Evolutionary conservation across 805 yeast species (phyloP), one percentile per base, ranked within the genome.

Genomic region (Lipomyces chichibuensis): DNA sequence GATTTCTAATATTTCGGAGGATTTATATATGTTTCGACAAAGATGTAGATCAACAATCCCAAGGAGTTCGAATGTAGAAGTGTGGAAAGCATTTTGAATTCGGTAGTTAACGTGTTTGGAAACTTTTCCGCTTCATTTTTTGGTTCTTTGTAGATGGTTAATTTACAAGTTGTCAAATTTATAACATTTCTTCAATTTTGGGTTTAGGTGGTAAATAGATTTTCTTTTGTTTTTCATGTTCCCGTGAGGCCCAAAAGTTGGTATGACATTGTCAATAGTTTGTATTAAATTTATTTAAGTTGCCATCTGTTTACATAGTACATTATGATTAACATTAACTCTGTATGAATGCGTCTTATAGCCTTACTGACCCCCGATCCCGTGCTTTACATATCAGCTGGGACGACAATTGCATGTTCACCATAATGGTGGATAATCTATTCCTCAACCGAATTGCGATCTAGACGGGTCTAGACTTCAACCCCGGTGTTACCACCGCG

Each of bases 1-100:
- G 17, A 29, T n/a, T 55, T 54, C 32, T 59, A 55, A n/a, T 23
- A 46, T 60, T 46, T 46, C n/a, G 55, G 33, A 55, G 29, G 29
- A 27, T 59, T 17, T 9, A 27, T 56, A 23, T n/a, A 2, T 23
- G 27, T 32, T 17, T 20, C n/a, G 23, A 5, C 7, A 17, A 6
- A 6, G 60, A 5, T n/a, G 32, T 35, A 57, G 14, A 57, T 13
- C 5, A 5, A 46, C 25, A 33, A n/a, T 25, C 25, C 23, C 32
- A 33, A 8, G 29, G 58, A 55, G 37, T 32, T 55, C 23, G 46
- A 20, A 55, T 55, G 35, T 20, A 32, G 37, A 55, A 29, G 33
- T 13, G 33, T 13, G 14, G 55, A 29, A 25, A 23, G 23, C 29
- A 52, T 25, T 13, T 52, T 52, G 29, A 52, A 52, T 52, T 5